Conservation (phyloP, 768 basidiomycete species). For the Lentinula detonsa region DNA sequence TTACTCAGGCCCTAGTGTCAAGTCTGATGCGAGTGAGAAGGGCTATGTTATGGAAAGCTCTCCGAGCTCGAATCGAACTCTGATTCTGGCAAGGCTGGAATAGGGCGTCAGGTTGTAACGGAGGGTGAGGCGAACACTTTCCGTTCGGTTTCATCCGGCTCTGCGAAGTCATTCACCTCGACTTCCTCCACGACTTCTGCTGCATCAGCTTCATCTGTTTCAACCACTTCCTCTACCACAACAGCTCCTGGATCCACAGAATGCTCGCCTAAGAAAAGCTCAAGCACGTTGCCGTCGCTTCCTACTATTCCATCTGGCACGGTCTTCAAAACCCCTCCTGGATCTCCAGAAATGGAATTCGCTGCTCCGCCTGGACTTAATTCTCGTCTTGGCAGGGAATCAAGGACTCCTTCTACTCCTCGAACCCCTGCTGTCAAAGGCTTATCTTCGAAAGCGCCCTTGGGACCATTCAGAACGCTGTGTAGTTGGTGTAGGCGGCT, state of each 20-base stretch:
- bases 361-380: constrained; percentile 8
- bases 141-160: constrained; percentile 1
- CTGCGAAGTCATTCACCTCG: constrained; percentile 4
- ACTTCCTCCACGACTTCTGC: constrained; percentile 28
- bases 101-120: not conserved
- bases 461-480: not conserved
- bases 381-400: not conserved
- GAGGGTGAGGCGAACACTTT: not conserved
- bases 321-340: constrained; percentile 17
- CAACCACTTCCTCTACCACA: constrained; percentile 34
- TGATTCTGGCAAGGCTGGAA: not conserved
- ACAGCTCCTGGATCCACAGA: constrained; percentile 19
- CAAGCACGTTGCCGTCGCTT: constrained; percentile 14
- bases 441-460: constrained; percentile 15
- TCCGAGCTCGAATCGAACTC: not conserved
- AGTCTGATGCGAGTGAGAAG: not conserved
- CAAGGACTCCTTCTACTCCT: not conserved
- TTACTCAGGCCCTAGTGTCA: not conserved
- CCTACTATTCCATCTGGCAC: constrained; percentile 19
- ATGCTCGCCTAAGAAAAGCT: constrained; percentile 38
- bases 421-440: not conserved
- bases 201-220: constrained; percentile 28
- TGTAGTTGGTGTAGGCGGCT: too few species aligned
- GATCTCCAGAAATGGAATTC: constrained; percentile 7
- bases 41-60: not conserved